A percentile compares a stretch with the other conserved stretches of the same genome.
Conservation (phyloP, 2,329 filamentous ascomycete species). For the Aspergillus brunneoviolaceus region DNA sequence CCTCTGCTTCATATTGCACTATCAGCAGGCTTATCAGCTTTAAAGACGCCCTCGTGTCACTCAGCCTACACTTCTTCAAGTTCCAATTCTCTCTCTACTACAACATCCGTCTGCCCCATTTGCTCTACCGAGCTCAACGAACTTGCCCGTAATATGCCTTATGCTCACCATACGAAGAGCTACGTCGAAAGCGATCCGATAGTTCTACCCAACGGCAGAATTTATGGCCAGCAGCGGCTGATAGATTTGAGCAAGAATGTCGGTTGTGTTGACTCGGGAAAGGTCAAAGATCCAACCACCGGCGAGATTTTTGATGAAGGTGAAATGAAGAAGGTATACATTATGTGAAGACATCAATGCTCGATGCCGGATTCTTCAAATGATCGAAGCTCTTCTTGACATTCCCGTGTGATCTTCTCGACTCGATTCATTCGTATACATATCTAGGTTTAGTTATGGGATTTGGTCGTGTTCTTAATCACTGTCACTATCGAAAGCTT, state of each 20-base stretch:
- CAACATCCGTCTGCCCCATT: constrained; percentile 84
- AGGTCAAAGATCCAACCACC: constrained; percentile 76
- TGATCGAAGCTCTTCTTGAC: background rate
- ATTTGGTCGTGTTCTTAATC: background rate
- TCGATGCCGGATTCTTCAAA: background rate
- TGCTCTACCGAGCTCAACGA: constrained; percentile 95
- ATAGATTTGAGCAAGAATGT: constrained; percentile 77
- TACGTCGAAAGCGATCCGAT: constrained; percentile 85
- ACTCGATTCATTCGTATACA: background rate
- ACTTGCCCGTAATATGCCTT: constrained; percentile 82
- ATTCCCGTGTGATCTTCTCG: background rate
- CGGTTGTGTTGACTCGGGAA: constrained; percentile 60
- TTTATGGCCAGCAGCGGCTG: constrained; percentile 76
- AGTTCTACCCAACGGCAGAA: constrained; percentile 80
- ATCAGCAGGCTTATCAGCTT: constrained; percentile 83
- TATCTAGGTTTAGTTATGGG: background rate
- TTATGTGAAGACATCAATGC: constrained; percentile 57
- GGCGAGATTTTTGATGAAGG: constrained; percentile 64
- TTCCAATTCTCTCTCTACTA: constrained; percentile 55
- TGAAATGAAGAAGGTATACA: constrained; percentile 82
- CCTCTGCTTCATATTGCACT: constrained; percentile 89
- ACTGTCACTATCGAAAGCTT: constrained; percentile 34
- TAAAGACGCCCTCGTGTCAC: constrained; percentile 95
- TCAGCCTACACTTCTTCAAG: constrained; percentile 60
- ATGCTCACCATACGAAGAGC: constrained; percentile 92